Conservation (phyloP, 208 protist species). For the Leishmania aethiopica region DNA sequence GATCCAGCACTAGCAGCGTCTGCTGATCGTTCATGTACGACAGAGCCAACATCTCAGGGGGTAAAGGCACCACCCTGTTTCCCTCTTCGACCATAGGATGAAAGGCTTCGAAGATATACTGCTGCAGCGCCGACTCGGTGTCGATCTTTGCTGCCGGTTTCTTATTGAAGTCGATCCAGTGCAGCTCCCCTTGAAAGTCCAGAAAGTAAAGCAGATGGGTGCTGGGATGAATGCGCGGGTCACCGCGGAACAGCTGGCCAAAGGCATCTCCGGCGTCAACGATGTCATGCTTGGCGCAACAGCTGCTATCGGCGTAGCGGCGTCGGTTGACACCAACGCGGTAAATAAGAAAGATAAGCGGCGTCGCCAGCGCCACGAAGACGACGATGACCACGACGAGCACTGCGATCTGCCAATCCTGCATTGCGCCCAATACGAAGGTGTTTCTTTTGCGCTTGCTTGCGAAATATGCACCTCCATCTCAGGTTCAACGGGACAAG, state of each 20-base stretch:
- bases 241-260: conserved; percentile 17
- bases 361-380: conserved; percentile 37
- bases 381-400: conserved; percentile 63
- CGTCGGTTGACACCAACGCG: conserved; percentile 15
- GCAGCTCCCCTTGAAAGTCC: conserved; percentile 40
- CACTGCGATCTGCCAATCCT: conserved; percentile 55
- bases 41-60: conserved; percentile 30
- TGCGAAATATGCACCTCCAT: background rate
- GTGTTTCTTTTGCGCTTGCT: background rate
- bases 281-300: background rate
- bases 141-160: conserved; percentile 9
- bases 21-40: conserved; percentile 27
- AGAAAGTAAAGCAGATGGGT: conserved; percentile 50
- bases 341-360: conserved; percentile 51
- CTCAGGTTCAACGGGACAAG: background rate
- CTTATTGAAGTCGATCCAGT: conserved; percentile 45
- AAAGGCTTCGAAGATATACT: conserved; percentile 25
- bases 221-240: conserved; percentile 28
- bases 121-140: conserved; percentile 30
- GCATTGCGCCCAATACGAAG: conserved; percentile 27
- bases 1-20: conserved; percentile 47
- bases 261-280: conserved; percentile 11
- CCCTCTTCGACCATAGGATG: conserved; percentile 27
- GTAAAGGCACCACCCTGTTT: conserved; percentile 2
- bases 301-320: conserved; percentile 13